Evolutionary conservation across 305 asterid species (phyloP).

Genomic region (Withania somnifera): DNA sequence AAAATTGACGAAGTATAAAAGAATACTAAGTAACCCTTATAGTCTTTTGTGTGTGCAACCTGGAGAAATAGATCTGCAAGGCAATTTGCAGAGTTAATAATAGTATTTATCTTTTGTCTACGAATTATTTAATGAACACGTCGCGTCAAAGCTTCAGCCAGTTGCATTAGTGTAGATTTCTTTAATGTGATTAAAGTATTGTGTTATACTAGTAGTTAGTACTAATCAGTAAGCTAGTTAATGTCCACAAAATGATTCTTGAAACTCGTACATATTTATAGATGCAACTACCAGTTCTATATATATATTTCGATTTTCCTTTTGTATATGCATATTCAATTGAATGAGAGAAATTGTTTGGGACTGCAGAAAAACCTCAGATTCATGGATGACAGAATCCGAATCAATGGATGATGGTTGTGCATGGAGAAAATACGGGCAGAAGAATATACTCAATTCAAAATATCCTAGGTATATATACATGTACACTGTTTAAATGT

Average conservation of each 20-base stretch:
- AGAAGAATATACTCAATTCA: constrained; percentile 38
- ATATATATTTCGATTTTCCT: not conserved
- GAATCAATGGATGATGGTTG: constrained; percentile 36
- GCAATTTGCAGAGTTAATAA: not conserved
- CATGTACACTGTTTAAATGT: too few relatives aligned
- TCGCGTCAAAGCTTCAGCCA: not conserved
- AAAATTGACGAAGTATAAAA: not conserved
- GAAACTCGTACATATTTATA: not conserved
- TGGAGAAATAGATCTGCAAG: not conserved
- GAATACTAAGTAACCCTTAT: not conserved
- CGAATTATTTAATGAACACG: not conserved
- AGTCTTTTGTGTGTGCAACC: not conserved
- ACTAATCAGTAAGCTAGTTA: not conserved
- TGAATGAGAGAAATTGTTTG: not conserved
- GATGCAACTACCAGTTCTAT: not conserved
- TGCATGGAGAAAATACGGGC: constrained; percentile 80
- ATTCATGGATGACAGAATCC: constrained; percentile 21
- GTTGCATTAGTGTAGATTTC: not conserved
- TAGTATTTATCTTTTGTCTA: not conserved
- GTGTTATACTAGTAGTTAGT: not conserved
- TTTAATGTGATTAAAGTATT: not conserved
- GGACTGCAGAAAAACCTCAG: constrained; percentile 30
- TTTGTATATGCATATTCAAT: not conserved
- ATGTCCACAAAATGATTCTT: too few relatives aligned
- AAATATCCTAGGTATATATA: constrained; percentile 40